Base-by-base conservation (phyloP, 2,329 filamentous ascomycete species). In the Fusarium coffeatum region DNA sequence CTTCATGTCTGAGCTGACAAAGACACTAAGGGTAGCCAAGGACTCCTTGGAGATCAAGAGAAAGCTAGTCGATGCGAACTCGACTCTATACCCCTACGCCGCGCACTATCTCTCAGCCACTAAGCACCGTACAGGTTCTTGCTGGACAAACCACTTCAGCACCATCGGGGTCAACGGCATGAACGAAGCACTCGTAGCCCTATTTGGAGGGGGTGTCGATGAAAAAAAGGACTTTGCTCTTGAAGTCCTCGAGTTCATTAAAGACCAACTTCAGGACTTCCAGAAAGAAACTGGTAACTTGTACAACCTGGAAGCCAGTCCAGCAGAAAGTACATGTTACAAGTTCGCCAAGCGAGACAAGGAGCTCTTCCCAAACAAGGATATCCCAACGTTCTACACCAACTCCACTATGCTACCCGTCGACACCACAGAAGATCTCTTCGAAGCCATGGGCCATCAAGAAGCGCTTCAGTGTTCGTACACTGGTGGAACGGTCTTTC, bases 131-230 rank as follows among this genome's bases (percentile, higher is more conserved):
- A 74, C 72, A 0, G 72, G 72, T 0, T 74, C 72, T 5, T 59
- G 65, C 55, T 74, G 72, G 72, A 73, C 72, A 0, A 74, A 74
- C 2, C 72, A 74, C 30, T 74, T 74, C 55, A 74, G 72, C n/a
- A 74, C 72, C 0, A 73, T 74, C 5, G 72, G 72, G 2, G 49
- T 74, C 0, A 74, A 74, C 5, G 72, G 72, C 0, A 74, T 69
- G 72, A 73, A 73, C 3, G 72, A 74, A 7, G 68, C 72, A 0
- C 7, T 74, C 0, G n/a, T 64, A 0, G 48, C 53, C 4, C 43
- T 74, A 6, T 32, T 74, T 1, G 72, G 63, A 0, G 46, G 64
- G 2, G 71, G 68, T 0, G 71, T 74, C 0, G 18, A 9, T 1
- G 46, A 48, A 6, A 25, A 41, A 6, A 66, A 66, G 3, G 51